phyloP scores from a whole-genome alignment of 163 green algal genomes.

The Trebouxia gelatinosa region DNA sequence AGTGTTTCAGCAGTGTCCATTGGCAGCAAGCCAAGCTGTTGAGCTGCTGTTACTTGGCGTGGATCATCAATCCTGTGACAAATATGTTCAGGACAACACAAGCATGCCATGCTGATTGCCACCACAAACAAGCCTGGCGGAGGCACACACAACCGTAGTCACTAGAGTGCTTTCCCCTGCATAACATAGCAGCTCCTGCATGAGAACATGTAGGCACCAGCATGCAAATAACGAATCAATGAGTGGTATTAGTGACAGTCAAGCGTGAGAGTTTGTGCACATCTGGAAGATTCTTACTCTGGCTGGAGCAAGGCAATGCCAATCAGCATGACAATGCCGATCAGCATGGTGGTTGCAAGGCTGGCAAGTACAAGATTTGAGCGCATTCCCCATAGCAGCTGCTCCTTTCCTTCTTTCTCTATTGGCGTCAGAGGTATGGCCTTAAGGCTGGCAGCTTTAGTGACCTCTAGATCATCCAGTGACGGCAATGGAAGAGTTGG shows the following conservation, averaged over 20 bases:
- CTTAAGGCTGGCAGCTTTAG: not conserved
- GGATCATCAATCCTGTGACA: conserved; percentile 14
- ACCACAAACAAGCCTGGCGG: too few species aligned
- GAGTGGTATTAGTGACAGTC: too few species aligned
- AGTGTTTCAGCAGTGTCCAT: conserved; percentile 35
- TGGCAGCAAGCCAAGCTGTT: conserved; percentile 5
- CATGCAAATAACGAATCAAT: too few species aligned
- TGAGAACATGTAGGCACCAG: too few species aligned
- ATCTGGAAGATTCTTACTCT: conserved; percentile 18
- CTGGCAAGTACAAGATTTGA: not conserved
- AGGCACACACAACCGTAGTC: too few species aligned
- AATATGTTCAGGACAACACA: too few species aligned
- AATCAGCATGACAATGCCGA: not conserved
- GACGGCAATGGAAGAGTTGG: not conserved
- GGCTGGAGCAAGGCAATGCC: not conserved
- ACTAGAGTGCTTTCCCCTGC: too few species aligned
- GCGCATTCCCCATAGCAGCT: conserved; percentile 15
- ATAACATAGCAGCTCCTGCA: too few species aligned
- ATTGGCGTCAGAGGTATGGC: not conserved
- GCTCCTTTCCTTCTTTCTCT: conserved; percentile 8
- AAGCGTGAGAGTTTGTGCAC: too few species aligned
- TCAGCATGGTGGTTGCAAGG: not conserved
- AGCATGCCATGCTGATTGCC: too few species aligned
- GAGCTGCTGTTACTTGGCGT: not conserved
- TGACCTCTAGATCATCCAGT: not conserved